Conservation (phyloP, 768 basidiomycete genomes). For the Leccinum sublutescens region DNA sequence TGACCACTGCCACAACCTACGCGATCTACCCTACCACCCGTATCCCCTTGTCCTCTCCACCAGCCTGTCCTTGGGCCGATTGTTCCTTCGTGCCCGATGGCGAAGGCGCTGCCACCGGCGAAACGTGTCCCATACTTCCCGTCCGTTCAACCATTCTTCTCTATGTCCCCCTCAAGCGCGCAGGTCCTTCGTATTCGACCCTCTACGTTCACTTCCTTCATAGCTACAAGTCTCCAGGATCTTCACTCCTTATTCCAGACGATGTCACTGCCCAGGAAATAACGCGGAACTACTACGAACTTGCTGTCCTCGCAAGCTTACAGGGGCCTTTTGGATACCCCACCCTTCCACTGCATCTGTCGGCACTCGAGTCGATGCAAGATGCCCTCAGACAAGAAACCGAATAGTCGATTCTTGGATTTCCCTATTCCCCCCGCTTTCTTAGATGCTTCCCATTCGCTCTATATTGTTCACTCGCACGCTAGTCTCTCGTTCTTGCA, state of each 20-base stretch:
- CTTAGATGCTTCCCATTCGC: conserved; percentile 13
- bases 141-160: conserved; percentile 58
- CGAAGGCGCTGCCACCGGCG: conserved; percentile 18
- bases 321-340: conserved; percentile 48
- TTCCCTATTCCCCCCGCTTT: conserved; percentile 1
- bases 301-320: conserved; percentile 55
- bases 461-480: conserved; percentile 12
- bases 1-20: conserved; percentile 45
- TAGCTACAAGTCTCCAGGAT: conserved; percentile 41
- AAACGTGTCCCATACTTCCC: conserved; percentile 48
- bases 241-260: conserved; percentile 35
- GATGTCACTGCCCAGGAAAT: conserved; percentile 50
- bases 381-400: conserved; percentile 34
- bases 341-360: conserved; percentile 70
- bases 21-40: conserved; percentile 43
- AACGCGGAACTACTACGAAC: conserved; percentile 65
- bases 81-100: conserved; percentile 35
- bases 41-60: conserved; percentile 44
- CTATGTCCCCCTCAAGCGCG: conserved; percentile 45
- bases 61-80: conserved; percentile 24
- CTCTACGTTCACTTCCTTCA: conserved; percentile 63
- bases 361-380: conserved; percentile 65
- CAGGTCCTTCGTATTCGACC: conserved; percentile 43
- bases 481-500: conserved; percentile 15
- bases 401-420: conserved; percentile 16